Evolutionary conservation across 768 basidiomycete genomes (phyloP), one percentile per base, ranked within the genome.

Genomic region (Cyclocybe aegerita): DNA sequence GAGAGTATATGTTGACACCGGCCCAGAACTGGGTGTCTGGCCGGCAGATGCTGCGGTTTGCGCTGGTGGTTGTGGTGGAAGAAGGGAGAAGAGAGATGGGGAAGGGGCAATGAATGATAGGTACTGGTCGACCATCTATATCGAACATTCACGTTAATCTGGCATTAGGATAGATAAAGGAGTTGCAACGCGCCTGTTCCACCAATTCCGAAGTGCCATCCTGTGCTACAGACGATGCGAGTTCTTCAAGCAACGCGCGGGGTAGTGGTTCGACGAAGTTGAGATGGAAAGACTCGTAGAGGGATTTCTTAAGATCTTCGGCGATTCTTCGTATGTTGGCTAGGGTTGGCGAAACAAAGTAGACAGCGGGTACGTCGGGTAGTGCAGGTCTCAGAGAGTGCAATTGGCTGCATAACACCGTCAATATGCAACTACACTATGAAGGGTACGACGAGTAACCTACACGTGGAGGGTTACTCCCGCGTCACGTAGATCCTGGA

Each of bases 381-480:
- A 99, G 73, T 4, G 93, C 81, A 23, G 97, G 97, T 50, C 97
- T 81, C 33, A 82, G 71, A 0, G 93, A 85, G 65, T 98, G 94
- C 4, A 98, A 71, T 75, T 98, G 97, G 55, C 95, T 98, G 55
- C 41, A 46, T 43, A 39, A 9, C 7, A 31, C 9, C 48, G 16
- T 51, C 14, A 59, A 46, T 39, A 45, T 30, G 39, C 31, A 49
- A 32, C n/a, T 2, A 9, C 32, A 36, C 29, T 31, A 14, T 9
- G n/a, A n/a, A 33, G 42, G 40, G 40, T 48, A 48, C 48, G 40
- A 42, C 12, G 29, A 32, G 7, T 17, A 48, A 73, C 92, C 60
- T 75, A 98, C 95, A 98, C 93, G 72, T 99, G 97, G 51, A 99
- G 77, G 7, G 97, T 99, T 37, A 99, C 94, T 31, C 97, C 97